Percentiles rank a stretch among this genome's conserved stretches.
phyloP scores from a whole-genome alignment of 2,329 filamentous ascomycete species.

The Neocatenulostroma microsporum region DNA sequence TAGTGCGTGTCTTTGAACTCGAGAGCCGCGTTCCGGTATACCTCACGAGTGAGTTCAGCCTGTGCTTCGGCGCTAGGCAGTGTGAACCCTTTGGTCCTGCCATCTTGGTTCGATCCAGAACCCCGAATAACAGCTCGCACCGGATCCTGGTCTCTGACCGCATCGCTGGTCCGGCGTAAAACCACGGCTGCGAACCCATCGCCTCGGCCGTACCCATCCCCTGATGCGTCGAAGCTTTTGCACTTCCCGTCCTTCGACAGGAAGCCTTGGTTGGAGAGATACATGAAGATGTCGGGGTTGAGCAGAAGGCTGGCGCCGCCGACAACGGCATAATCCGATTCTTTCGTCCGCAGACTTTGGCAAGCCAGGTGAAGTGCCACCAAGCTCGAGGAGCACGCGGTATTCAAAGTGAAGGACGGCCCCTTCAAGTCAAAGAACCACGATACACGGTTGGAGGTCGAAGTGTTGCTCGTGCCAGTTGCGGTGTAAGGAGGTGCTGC shows the following conservation, averaged over 20 bases:
- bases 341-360: neutral
- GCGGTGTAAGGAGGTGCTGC: too few relatives aligned
- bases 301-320: neutral
- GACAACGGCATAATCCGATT: too few relatives aligned
- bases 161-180: slow-evolving; percentile 22
- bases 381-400: neutral
- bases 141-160: slow-evolving; percentile 1
- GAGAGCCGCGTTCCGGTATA: slow-evolving; percentile 30
- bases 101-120: slow-evolving; percentile 31
- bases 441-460: too few relatives aligned
- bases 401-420: too few relatives aligned
- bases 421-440: slow-evolving; percentile 1
- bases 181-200: slow-evolving; percentile 47
- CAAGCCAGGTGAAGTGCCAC: neutral
- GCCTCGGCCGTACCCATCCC: slow-evolving; percentile 45
- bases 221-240: slow-evolving; percentile 28
- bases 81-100: slow-evolving; percentile 33
- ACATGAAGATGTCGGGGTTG: neutral
- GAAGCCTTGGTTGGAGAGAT: neutral
- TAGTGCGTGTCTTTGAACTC: slow-evolving; percentile 11
- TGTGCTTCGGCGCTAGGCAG: slow-evolving; percentile 32
- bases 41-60: slow-evolving; percentile 24
- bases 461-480: too few relatives aligned
- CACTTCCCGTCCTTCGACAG: slow-evolving; percentile 3
- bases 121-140: slow-evolving; percentile 29